A percentile compares a stretch with the other conserved stretches of the same genome.
phyloP scores from a whole-genome alignment of 306 rosid species.

The Castanea mollissima region DNA sequence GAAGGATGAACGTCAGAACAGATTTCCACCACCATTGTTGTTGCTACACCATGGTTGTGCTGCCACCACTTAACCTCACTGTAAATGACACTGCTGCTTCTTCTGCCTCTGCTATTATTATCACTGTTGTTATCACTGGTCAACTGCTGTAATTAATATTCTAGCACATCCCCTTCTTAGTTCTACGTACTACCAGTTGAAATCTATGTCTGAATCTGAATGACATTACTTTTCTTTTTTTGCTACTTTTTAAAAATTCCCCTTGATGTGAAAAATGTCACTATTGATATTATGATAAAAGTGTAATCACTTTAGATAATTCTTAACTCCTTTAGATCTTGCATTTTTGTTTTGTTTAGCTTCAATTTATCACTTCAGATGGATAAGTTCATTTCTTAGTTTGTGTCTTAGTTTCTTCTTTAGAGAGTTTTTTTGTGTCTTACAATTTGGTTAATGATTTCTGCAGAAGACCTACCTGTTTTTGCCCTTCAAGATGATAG shows the following conservation, averaged over 20 bases:
- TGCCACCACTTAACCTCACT: neutral
- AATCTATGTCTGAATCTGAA: neutral
- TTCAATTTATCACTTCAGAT: neutral
- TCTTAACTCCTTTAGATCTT: neutral
- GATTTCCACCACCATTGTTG: neutral
- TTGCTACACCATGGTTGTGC: neutral
- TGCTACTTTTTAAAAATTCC: neutral
- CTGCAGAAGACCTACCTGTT: constrained; percentile 86
- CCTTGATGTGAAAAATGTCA: neutral
- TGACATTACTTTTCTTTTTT: neutral
- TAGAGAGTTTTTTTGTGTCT: constrained; percentile 19
- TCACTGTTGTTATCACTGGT: neutral
- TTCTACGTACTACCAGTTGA: neutral
- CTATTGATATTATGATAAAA: neutral
- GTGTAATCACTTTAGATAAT: neutral
- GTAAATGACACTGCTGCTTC: neutral
- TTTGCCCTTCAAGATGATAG: constrained; percentile 97
- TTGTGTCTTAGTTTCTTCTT: constrained; percentile 12
- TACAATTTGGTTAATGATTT: constrained; percentile 14
- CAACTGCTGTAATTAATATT: neutral
- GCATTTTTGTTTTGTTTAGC: neutral
- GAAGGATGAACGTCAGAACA: neutral
- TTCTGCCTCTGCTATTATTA: neutral
- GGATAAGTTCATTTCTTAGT: neutral
- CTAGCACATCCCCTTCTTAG: neutral